Base-by-base conservation (phyloP, 129 eudicot species). In the Flaveria ramosissima region DNA sequence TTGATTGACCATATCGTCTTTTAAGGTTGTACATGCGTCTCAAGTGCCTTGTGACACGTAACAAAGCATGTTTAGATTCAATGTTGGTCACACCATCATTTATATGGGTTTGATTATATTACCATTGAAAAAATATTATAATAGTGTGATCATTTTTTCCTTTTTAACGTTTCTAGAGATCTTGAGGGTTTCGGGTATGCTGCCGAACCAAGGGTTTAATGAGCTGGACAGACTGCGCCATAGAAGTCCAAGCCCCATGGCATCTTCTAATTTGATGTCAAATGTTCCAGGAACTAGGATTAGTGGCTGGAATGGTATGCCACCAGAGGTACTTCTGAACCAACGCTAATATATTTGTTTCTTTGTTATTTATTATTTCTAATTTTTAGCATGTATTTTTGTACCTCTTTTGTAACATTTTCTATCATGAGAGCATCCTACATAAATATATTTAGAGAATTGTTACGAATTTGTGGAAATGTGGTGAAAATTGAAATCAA, bases 231-330 rank as follows among this genome's bases (percentile, higher is more conserved):
- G 94, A 79, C 73, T 91, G 66, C 88, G 96, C 14, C 98, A 93
- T 79, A 90, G 98, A 85, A 93, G 98, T 83, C 98, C 96, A 45
- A 90, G 96, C 63, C 98, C 98, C n/a, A 93, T 93, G 98, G 90
- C 96, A 13, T 93, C 98, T 72, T 83, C 97, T 36, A 93, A 93
- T 82, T 82, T 88, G 27, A 64, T 92, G 80, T 79, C 98, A 69
- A 90, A 85, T 84, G 80, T 92, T 82, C 83, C 78, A 7, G 94
- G 96, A 65, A 77, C 77, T 21, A 90, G 91, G 78, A 74, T 90
- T 72, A 74, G 88, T 74, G 89, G 95, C 66, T 93, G 98, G 98
- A 90, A 86, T 80, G 92, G 98, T 82, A 85, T 93, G 66, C 92
- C 90, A 14, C 98, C 86, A 36, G 96, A 93, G 98, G 98, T 93